Evolutionary conservation across 805 yeast species (phyloP), one percentile per base, ranked within the genome.

Genomic region (Priceomyces castillae): DNA sequence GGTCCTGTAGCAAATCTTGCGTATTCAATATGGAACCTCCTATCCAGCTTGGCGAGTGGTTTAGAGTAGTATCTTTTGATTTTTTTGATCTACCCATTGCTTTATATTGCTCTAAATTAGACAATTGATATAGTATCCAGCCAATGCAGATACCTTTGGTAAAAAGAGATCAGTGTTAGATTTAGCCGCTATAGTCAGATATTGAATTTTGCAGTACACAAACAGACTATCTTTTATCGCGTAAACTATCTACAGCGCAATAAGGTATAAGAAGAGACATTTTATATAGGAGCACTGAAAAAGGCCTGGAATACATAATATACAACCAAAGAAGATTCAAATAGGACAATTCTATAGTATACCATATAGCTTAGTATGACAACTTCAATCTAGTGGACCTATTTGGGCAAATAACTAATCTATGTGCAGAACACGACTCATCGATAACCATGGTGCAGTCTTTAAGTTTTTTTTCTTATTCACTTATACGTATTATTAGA

Each of bases 361-460:
- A n/a, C 15, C 15, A 30, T 30, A 9, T 7, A 22, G 25, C 25
- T 22, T 22, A 9, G 25, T 6, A 22, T 22, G 25, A 7, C 9
- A 9, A 7, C 25, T 28, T 28, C 31, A 28, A 5, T 5, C 31
- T 11, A n/a, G 15, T 28, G 15, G 15, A n/a, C 15, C 15, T 12
- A 28, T 28, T 28, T 28, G 31, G 15, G 31, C 4, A 12, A 5
- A 11, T 5, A 28, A 28, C 31, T 5, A 10, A 11, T 28, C 31
- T 28, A 28, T 28, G 31, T 28, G 18, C 17, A 14, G 30, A 45
- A 46, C 63, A 54, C 62, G 57, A 56, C 62, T 56, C 64, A 57
- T 58, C 62, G 38, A 18, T 23, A 16, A 15, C 34, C 19, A 28
- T 28, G 31, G 31, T 28, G 9, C 16, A 18, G 38, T 40, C 17